A percentile compares a stretch with the other conserved stretches of the same genome.
These are phyloP conservation scores for Penicillium cinerascens DNA, from an alignment of 495 filamentous ascomycete species.

Conservation along the genomic window DNA sequence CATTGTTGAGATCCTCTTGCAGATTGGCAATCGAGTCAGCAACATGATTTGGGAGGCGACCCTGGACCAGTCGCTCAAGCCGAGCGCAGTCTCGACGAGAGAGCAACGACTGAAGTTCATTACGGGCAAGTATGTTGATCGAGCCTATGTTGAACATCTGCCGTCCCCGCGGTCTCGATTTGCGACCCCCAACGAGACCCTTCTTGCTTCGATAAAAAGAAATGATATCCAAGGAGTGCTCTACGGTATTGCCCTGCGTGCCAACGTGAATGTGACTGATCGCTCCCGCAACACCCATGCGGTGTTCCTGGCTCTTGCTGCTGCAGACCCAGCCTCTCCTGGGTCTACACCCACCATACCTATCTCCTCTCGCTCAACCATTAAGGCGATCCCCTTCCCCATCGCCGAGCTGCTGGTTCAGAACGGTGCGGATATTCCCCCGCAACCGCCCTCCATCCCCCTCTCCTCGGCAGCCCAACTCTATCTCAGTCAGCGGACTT, in stretches of 20 bases:
- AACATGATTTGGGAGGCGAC: constrained; percentile 97
- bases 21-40: constrained; percentile 88
- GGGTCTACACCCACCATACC: constrained; percentile 39
- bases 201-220: constrained; percentile 89
- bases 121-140: constrained; percentile 88
- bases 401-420: constrained; percentile 90
- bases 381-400: constrained; percentile 62
- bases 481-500: constrained; percentile 81
- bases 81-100: constrained; percentile 68
- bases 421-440: constrained; percentile 87
- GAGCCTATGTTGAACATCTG: constrained; percentile 74
- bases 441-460: constrained; percentile 66
- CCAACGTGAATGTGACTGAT: constrained; percentile 83
- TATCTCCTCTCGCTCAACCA: constrained; percentile 25
- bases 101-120: constrained; percentile 92
- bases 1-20: constrained; percentile 88
- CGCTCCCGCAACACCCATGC: constrained; percentile 84
- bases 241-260: constrained; percentile 82
- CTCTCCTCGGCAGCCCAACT: constrained; percentile 71
- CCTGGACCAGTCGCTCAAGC: constrained; percentile 68
- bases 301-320: constrained; percentile 88
- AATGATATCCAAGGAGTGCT: constrained; percentile 91
- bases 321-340: constrained; percentile 82
- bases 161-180: constrained; percentile 72
- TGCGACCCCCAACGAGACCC: constrained; percentile 77